Conservation (phyloP, 805 yeast genomes). For the Zygoascus ofunaensis region DNA sequence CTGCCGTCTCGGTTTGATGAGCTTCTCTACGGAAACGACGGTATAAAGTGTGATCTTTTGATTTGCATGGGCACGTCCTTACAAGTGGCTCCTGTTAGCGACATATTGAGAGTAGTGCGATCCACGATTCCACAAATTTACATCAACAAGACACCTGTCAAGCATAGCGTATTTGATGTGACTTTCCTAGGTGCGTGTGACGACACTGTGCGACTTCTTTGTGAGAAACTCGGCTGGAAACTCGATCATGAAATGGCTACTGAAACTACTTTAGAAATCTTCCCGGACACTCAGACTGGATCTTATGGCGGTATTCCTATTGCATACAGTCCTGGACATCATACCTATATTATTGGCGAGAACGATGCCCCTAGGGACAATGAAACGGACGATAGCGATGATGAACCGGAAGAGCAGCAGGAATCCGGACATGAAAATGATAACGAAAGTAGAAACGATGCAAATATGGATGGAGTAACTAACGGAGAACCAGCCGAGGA, state of each 20-base stretch:
- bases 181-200: constrained; percentile 75
- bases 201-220: constrained; percentile 60
- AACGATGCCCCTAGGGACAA: background rate
- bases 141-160: constrained; percentile 67
- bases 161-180: constrained; percentile 71
- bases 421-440: background rate
- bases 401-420: background rate
- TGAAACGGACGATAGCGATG: background rate
- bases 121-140: constrained; percentile 73
- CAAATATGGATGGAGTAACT: background rate
- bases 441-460: background rate
- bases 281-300: background rate
- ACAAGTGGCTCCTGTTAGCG: constrained; percentile 87
- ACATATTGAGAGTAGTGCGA: constrained; percentile 67
- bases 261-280: constrained; percentile 2
- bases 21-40: constrained; percentile 27
- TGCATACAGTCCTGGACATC: constrained; percentile 18
- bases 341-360: constrained; percentile 16
- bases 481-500: background rate
- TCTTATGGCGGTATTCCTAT: constrained; percentile 22
- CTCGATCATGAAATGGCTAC: constrained; percentile 38
- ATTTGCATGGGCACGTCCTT: constrained; percentile 85
- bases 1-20: constrained; percentile 64
- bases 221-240: constrained; percentile 50
- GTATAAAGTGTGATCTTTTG: constrained; percentile 58